These are phyloP conservation scores for Intubia oerlemansii DNA, from an alignment of 2,329 filamentous ascomycete species.

Conservation along the genomic window DNA sequence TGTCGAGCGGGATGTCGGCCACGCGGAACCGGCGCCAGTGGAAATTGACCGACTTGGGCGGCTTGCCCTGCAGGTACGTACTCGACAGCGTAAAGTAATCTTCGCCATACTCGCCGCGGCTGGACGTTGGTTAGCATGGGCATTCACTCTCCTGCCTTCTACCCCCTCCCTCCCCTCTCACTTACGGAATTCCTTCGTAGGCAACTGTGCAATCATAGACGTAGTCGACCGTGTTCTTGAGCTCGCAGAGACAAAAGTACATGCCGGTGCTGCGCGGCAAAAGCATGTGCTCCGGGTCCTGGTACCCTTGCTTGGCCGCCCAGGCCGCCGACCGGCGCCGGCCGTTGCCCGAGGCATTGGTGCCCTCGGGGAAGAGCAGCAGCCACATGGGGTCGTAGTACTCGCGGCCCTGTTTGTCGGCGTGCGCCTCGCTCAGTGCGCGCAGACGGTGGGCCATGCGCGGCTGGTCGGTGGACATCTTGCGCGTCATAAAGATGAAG, in stretches of 20 bases:
- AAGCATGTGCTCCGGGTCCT: slow-evolving; percentile 53
- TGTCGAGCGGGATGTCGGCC: slow-evolving; percentile 59
- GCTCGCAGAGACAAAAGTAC: slow-evolving; percentile 57
- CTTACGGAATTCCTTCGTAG: slow-evolving; percentile 83
- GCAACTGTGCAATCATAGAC: slow-evolving; percentile 88
- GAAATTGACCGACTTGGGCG: slow-evolving; percentile 90
- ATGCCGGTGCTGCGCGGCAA: slow-evolving; percentile 64
- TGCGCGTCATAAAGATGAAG: slow-evolving; percentile 82
- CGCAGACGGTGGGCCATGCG: slow-evolving; percentile 53
- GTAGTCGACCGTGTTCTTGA: slow-evolving; percentile 56
- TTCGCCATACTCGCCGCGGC: slow-evolving; percentile 68
- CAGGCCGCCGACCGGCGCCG: slow-evolving; percentile 49
- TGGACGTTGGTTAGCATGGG: slow-evolving; percentile 17
- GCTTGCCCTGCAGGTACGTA: slow-evolving; percentile 71
- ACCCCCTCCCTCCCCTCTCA: slow-evolving; percentile 13
- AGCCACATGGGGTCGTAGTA: slow-evolving; percentile 74
- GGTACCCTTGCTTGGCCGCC: slow-evolving; percentile 54
- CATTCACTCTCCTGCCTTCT: too few species aligned
- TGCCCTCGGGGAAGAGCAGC: slow-evolving; percentile 71
- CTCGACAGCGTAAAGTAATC: slow-evolving; percentile 72
- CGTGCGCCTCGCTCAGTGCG: slow-evolving; percentile 39
- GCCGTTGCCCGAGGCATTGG: slow-evolving; percentile 54
- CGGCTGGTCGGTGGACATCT: slow-evolving; percentile 61
- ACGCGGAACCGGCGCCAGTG: slow-evolving; percentile 80
- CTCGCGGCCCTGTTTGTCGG: slow-evolving; percentile 28